Conservation (phyloP, 2,329 filamentous ascomycete genomes). For the Colletotrichum nymphaeae region DNA sequence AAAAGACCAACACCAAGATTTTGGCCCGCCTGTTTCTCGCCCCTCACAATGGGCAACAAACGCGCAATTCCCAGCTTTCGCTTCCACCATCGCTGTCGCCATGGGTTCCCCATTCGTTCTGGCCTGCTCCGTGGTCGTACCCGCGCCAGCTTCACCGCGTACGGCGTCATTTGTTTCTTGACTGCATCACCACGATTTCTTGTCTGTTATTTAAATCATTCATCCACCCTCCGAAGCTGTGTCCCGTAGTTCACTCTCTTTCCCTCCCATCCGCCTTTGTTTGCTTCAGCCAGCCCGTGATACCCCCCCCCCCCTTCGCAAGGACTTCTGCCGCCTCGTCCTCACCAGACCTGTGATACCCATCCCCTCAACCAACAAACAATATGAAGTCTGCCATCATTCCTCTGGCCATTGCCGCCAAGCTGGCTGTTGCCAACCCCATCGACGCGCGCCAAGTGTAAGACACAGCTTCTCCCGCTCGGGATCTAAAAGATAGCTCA, state of each 20-base stretch:
- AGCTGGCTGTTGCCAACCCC: slow-evolving; percentile 21
- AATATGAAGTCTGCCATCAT: slow-evolving; percentile 26
- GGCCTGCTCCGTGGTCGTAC: slow-evolving; percentile 19
- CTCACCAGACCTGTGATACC: slow-evolving; percentile 6
- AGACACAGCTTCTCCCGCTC: not conserved
- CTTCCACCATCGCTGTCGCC: slow-evolving; percentile 24
- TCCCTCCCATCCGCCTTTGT: slow-evolving; percentile 5
- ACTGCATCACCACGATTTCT: slow-evolving; percentile 21
- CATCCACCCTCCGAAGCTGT: not conserved
- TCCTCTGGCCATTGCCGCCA: slow-evolving; percentile 24
- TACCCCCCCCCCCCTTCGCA: slow-evolving; percentile 19
- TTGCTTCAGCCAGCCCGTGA: slow-evolving; percentile 20
- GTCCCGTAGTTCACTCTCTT: not conserved
- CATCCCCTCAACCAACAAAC: not conserved
- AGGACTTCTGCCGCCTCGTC: not conserved
- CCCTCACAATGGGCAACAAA: slow-evolving; percentile 10
- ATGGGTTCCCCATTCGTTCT: slow-evolving; percentile 26
- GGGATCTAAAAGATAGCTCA: not conserved
- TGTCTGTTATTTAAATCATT: slow-evolving; percentile 24
- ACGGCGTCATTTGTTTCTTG: slow-evolving; percentile 33
- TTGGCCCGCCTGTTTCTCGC: slow-evolving; percentile 1
- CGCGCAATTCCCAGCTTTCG: slow-evolving; percentile 13
- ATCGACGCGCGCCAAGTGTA: slow-evolving; percentile 27
- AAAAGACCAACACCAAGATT: slow-evolving; percentile 25
- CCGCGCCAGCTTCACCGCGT: slow-evolving; percentile 24